A percentile compares a stretch with the other conserved stretches of the same genome.
Evolutionary conservation across 192 early-diverging fungal genomes (phyloP).

Genomic region (Lunasporangiospora selenospora): DNA sequence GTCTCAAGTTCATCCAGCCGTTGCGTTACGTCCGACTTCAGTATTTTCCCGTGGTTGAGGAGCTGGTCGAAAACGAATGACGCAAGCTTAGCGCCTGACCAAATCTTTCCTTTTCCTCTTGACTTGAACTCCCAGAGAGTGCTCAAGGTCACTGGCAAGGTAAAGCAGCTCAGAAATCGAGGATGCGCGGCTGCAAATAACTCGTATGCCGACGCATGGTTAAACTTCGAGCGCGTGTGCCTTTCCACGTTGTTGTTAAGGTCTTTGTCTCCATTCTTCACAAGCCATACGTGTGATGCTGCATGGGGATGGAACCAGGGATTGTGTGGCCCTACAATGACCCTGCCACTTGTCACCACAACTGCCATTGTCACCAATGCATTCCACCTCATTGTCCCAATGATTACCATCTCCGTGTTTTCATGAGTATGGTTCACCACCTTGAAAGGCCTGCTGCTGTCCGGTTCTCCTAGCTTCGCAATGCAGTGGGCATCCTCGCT

Average conservation of each 20-base stretch:
- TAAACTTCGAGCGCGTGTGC: slow-evolving; percentile 11
- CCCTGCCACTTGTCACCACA: slow-evolving; percentile 9
- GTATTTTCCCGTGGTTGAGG: background rate
- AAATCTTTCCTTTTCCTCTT: background rate
- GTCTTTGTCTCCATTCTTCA: slow-evolving; percentile 13
- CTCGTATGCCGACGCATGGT: background rate
- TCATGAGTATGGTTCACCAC: slow-evolving; percentile 4
- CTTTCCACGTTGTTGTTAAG: slow-evolving; percentile 9
- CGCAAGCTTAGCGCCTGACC: slow-evolving; percentile 6
- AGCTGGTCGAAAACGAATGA: slow-evolving; percentile 9
- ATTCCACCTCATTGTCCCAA: slow-evolving; percentile 20
- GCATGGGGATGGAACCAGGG: slow-evolving; percentile 8
- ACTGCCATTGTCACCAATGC: slow-evolving; percentile 11
- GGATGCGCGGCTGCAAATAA: slow-evolving; percentile 8
- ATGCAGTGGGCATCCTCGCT: slow-evolving; percentile 18
- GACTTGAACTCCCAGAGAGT: slow-evolving; percentile 22
- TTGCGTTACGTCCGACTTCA: background rate
- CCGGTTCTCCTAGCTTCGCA: background rate
- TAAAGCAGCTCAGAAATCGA: slow-evolving; percentile 3
- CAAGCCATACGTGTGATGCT: slow-evolving; percentile 14
- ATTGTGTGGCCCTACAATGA: slow-evolving; percentile 16
- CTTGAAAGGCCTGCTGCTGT: slow-evolving; percentile 15
- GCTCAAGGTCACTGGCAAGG: slow-evolving; percentile 6
- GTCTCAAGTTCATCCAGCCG: background rate
- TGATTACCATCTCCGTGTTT: slow-evolving; percentile 2